Evolutionary conservation across 495 filamentous ascomycete genomes (phyloP).

Genomic region (Neurospora hispaniola): DNA sequence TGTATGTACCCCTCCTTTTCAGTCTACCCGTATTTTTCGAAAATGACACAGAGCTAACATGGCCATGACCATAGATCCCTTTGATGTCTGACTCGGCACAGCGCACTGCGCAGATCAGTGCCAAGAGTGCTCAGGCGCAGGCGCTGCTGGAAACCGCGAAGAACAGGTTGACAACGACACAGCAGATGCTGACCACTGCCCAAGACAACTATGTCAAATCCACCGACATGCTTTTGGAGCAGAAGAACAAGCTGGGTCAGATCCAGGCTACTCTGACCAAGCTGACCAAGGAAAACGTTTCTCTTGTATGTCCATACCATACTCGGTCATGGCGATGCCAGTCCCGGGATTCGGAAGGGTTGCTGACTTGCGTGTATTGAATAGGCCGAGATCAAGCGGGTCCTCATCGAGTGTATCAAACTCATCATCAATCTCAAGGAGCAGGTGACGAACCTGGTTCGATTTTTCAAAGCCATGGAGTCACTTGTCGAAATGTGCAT

Average conservation of each 20-base stretch:
- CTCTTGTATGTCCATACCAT: not conserved
- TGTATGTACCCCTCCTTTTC: not conserved
- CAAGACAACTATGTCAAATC: slow-evolving; percentile 2
- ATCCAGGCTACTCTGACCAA: not conserved
- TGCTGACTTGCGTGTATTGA: not conserved
- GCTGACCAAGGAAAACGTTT: not conserved
- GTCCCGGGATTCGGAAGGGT: not conserved
- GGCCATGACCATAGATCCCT: not conserved
- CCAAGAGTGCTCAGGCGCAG: not conserved
- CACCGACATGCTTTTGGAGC: slow-evolving; percentile 1
- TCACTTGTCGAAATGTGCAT: not conserved
- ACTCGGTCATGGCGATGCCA: not conserved
- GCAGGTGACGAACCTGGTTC: slow-evolving; percentile 3
- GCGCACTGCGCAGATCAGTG: not conserved
- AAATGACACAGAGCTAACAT: not conserved
- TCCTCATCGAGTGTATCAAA: slow-evolving; percentile 2
- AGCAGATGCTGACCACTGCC: slow-evolving; percentile 1
- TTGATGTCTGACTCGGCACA: not conserved
- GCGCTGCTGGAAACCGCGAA: not conserved
- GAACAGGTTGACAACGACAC: slow-evolving; percentile 1
- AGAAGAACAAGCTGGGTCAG: not conserved
- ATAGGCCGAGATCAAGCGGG: slow-evolving; percentile 3
- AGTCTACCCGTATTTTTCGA: not conserved
- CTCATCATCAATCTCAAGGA: slow-evolving; percentile 3
- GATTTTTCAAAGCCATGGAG: slow-evolving; percentile 3